These are phyloP conservation scores for Citrullus colocynthis DNA, from an alignment of 306 rosid genomes.

Conservation along the genomic window DNA sequence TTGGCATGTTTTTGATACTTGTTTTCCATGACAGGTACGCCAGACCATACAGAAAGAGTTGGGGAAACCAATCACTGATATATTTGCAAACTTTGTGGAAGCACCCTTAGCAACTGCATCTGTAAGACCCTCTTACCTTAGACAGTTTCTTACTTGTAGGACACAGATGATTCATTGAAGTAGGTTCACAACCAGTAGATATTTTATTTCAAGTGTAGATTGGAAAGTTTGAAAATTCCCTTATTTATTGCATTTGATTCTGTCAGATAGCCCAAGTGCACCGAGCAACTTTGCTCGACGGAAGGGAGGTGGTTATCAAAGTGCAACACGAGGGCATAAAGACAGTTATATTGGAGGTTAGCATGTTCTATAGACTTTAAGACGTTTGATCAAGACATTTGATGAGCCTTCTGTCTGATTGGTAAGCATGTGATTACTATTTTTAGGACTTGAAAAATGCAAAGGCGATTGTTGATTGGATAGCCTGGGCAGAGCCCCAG, in stretches of 20 bases:
- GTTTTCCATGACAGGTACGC: slow-evolving; percentile 38
- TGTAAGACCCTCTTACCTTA: slow-evolving; percentile 38
- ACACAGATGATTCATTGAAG: slow-evolving; percentile 12
- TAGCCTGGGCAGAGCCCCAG: slow-evolving; percentile 98
- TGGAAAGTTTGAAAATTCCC: background rate
- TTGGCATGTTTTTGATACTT: background rate
- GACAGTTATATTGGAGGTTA: slow-evolving; percentile 75
- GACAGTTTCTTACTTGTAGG: slow-evolving; percentile 7
- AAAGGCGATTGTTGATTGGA: slow-evolving; percentile 84
- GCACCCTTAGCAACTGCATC: slow-evolving; percentile 96
- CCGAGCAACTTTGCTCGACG: slow-evolving; percentile 79
- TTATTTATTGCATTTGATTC: slow-evolving; percentile 15
- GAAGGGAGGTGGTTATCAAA: slow-evolving; percentile 88
- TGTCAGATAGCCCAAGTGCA: slow-evolving; percentile 97
- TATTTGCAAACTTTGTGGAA: slow-evolving; percentile 55
- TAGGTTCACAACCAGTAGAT: background rate
- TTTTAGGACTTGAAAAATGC: slow-evolving; percentile 94
- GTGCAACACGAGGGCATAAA: slow-evolving; percentile 90
- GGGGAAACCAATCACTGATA: slow-evolving; percentile 78
- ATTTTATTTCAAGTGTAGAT: background rate
- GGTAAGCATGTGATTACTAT: slow-evolving; percentile 10
- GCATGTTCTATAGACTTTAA: slow-evolving; percentile 15
- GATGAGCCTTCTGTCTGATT: slow-evolving; percentile 11
- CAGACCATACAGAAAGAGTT: slow-evolving; percentile 59
- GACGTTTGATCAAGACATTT: slow-evolving; percentile 15